Evolutionary conservation across 2,329 filamentous ascomycete species (phyloP), one percentile per base, ranked within the genome.

Genomic region (Fusarium napiforme): DNA sequence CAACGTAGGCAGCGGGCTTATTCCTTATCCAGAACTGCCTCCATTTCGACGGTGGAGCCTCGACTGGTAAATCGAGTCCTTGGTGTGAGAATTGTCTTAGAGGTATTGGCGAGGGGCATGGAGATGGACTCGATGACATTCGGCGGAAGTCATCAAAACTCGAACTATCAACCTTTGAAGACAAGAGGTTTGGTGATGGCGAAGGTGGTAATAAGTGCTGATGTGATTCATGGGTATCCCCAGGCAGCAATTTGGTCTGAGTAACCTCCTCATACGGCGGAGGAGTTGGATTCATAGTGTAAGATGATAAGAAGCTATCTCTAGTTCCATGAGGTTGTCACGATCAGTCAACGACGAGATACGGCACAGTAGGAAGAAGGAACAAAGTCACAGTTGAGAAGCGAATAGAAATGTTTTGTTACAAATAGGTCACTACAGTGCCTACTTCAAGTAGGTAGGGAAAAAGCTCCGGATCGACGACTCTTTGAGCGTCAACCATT

Each of bases 1-100:
- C 85, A 47, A 97, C 93, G 49, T 95, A 85, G 28, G 92, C 84
- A 26, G 95, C 87, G 4, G 93, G 93, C 74, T 92, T 91, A 77
- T 96, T 95, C 60, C 85, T 83, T 9, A 82, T 72, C 92, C 92
- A 94, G 72, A 89, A 83, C 28, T 67, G 69, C 28, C 72, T 58
- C 66, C 78, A 70, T 16, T 85, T 49, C 7, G 75, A 74, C 7
- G 71, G 72, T 23, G 59, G 62, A 58, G 61, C 50, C 19, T 76
- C 69, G 42, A 34, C 18, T 42, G 64, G 53, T 11, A 46, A 28
- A 49, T 58, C 66, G 37, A 30, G 11, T 42, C 28, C 59, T 34
- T 60, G 59, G 19, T 57, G 56, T 34, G 66, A 67, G 26, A 77
- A 58, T 2, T 46, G 63, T 23, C 71, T 68, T 47, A 67, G 60